Evolutionary conservation across 2,329 filamentous ascomycete species (phyloP).

Genomic region (Aschersonia sp.): DNA sequence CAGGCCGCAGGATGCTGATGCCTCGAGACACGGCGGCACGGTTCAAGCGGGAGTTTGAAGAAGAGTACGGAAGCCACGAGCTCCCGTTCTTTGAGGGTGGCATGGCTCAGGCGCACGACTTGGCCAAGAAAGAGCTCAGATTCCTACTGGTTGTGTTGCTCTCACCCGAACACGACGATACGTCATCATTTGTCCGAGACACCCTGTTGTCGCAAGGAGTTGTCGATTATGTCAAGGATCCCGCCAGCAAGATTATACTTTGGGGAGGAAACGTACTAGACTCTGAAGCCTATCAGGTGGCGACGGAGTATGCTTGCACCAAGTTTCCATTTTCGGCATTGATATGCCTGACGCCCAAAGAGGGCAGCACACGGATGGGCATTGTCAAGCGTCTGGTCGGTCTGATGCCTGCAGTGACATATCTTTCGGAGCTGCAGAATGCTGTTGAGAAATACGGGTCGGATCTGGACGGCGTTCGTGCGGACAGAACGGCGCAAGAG

Average conservation of each 20-base stretch:
- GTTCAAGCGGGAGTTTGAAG: constrained; percentile 87
- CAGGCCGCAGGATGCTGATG: constrained; percentile 60
- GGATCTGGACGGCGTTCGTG: constrained; percentile 60
- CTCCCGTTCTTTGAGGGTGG: constrained; percentile 77
- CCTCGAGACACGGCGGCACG: constrained; percentile 78
- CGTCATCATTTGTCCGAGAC: constrained; percentile 62
- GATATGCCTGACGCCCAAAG: constrained; percentile 74
- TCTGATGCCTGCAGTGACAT: constrained; percentile 52
- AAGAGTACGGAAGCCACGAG: constrained; percentile 65
- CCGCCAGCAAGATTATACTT: constrained; percentile 65
- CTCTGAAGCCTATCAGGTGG: constrained; percentile 86
- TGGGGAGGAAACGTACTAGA: constrained; percentile 93
- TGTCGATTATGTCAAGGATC: constrained; percentile 57
- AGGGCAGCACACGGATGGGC: constrained; percentile 79
- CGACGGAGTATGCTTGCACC: constrained; percentile 73
- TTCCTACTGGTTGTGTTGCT: constrained; percentile 81
- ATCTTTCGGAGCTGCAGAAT: constrained; percentile 59
- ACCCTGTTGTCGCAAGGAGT: constrained; percentile 70
- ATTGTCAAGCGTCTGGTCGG: constrained; percentile 70
- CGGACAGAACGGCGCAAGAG: constrained; percentile 65
- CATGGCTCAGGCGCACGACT: constrained; percentile 81
- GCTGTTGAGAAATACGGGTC: constrained; percentile 65
- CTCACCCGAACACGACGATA: constrained; percentile 92
- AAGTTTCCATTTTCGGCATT: constrained; percentile 86
- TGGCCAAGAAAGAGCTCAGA: constrained; percentile 80